Percentiles rank a stretch among this genome's conserved stretches.
Conservation (phyloP, 2,329 filamentous ascomycete genomes). For the Geoglossum cookeanum region DNA sequence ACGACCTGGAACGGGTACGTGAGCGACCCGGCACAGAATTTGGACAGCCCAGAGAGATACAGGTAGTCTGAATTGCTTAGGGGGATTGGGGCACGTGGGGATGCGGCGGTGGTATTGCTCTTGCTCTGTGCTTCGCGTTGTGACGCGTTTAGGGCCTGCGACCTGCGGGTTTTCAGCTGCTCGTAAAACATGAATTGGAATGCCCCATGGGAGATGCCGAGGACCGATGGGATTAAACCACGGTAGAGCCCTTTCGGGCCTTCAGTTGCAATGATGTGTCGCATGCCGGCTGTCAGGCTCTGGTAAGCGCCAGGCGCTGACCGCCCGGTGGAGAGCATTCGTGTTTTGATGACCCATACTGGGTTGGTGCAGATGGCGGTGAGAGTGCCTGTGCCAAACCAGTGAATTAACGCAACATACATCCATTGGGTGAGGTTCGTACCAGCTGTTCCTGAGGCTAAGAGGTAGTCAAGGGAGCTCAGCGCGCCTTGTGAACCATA, state of each 20-base stretch:
- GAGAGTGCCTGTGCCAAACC: conserved; percentile 35
- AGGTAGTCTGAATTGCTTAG: conserved; percentile 59
- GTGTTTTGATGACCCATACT: conserved; percentile 95
- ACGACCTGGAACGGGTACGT: conserved; percentile 96
- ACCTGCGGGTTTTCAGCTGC: conserved; percentile 33
- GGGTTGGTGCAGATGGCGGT: conserved; percentile 81
- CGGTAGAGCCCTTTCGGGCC: conserved; percentile 71
- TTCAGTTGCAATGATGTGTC: conserved; percentile 47
- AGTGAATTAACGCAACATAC: not conserved
- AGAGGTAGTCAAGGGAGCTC: conserved; percentile 13
- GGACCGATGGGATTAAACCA: conserved; percentile 60
- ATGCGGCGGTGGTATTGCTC: not conserved
- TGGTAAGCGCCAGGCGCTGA: conserved; percentile 60
- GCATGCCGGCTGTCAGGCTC: conserved; percentile 52
- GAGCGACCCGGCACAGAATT: conserved; percentile 70
- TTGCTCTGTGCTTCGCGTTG: not conserved
- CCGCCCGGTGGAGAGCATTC: conserved; percentile 77
- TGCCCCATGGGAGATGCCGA: conserved; percentile 81
- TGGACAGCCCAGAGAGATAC: conserved; percentile 60
- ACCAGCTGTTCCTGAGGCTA: conserved; percentile 14
- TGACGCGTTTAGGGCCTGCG: conserved; percentile 8
- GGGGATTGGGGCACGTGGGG: not conserved
- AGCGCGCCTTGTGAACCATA: conserved; percentile 14
- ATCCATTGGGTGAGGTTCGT: not conserved
- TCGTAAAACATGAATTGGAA: conserved; percentile 96